phyloP scores from a whole-genome alignment of 1,284 basidiomycete genomes.

The Ganoderma boninense region DNA sequence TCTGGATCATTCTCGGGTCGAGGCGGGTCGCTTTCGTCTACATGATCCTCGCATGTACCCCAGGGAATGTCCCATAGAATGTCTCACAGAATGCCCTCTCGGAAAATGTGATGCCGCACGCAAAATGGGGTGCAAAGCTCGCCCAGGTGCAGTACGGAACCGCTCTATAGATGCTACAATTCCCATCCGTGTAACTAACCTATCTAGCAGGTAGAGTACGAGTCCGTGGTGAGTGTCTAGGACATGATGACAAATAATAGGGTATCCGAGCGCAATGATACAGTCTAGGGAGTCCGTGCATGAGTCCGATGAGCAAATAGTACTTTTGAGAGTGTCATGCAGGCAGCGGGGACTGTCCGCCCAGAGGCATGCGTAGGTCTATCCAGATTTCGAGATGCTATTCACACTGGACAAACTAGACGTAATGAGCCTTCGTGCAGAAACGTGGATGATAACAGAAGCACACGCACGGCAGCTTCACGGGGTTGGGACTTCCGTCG shows the following conservation, averaged over 20 bases:
- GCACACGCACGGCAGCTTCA: conserved; percentile 34
- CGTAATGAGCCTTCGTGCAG: conserved; percentile 23
- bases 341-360: not conserved
- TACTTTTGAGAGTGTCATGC: conserved; percentile 23
- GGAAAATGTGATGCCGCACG: conserved; percentile 19
- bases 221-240: conserved; percentile 23
- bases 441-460: conserved; percentile 13
- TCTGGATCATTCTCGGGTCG: conserved; percentile 33
- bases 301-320: conserved; percentile 9
- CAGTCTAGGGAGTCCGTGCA: conserved; percentile 8
- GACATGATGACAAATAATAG: conserved; percentile 9
- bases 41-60: conserved; percentile 28
- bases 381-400: conserved; percentile 30
- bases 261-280: conserved; percentile 20
- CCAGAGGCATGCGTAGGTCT: conserved; percentile 6
- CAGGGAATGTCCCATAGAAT: conserved; percentile 25
- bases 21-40: conserved; percentile 23
- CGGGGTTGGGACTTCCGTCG: conserved; percentile 27
- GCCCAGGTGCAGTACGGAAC: conserved; percentile 22
- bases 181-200: conserved; percentile 17
- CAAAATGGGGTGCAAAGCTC: conserved; percentile 28
- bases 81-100: conserved; percentile 4
- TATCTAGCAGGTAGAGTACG: conserved; percentile 24
- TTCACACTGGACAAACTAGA: conserved; percentile 32
- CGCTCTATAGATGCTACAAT: conserved; percentile 24